Conservation (phyloP, 2,329 filamentous ascomycete species). For the Trichoderma arundinaceum region DNA sequence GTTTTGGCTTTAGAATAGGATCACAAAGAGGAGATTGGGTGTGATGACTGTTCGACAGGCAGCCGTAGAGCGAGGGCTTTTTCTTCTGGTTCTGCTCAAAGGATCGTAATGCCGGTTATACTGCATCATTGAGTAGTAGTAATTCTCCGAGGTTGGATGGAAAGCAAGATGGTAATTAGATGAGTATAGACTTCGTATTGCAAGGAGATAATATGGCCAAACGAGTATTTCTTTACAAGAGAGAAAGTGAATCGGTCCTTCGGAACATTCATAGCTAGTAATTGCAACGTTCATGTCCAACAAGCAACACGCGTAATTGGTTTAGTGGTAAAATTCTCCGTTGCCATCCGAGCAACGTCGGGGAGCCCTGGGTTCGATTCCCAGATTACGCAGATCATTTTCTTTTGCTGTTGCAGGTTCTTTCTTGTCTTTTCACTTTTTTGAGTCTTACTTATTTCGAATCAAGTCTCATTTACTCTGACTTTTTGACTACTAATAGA, state of each 20-base stretch:
- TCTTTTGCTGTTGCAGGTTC: background rate
- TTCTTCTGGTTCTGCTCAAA: too few relatives aligned
- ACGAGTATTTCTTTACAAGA: too few relatives aligned
- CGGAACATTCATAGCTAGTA: background rate
- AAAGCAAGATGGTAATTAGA: too few relatives aligned
- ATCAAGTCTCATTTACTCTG: background rate
- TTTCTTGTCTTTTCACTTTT: background rate
- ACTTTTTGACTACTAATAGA: too few relatives aligned
- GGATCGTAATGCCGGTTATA: background rate
- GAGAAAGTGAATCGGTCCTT: too few relatives aligned
- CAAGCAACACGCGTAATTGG: constrained; percentile 32
- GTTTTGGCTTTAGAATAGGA: background rate
- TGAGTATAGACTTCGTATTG: too few relatives aligned
- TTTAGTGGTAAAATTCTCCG: constrained; percentile 44
- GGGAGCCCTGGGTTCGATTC: constrained; percentile 46
- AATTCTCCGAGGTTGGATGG: too few relatives aligned
- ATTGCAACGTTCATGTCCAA: rapidly evolving
- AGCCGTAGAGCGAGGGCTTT: background rate
- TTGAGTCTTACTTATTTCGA: background rate
- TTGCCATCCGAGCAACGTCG: constrained; percentile 42
- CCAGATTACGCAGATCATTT: constrained; percentile 35
- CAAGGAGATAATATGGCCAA: background rate
- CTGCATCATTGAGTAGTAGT: background rate
- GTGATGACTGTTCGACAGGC: background rate
- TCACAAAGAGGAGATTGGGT: background rate